Evolutionary conservation across 2,329 filamentous ascomycete species (phyloP), one percentile per base, ranked within the genome.

Genomic region (Diaporthe vexans): DNA sequence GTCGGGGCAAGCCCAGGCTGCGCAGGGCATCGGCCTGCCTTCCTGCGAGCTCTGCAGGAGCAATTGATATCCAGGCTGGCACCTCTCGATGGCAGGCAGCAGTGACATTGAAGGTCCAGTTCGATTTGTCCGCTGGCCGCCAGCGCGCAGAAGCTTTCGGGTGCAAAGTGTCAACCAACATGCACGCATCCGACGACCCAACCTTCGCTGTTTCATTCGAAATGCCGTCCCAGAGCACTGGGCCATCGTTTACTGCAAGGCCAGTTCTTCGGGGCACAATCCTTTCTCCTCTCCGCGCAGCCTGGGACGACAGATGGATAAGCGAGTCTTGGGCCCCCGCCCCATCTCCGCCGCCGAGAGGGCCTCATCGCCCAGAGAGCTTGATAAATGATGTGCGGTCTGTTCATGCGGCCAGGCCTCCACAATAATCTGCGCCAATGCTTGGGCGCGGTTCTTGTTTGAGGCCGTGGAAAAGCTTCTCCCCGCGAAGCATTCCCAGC

Each of bases 371-470:
- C 63, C 63, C 46, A 68, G 63, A 68, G 63, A 68, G 63, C 63
- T 68, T 68, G 63, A 26, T 54, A 54, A 7, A 46, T 26, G 21
- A 67, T 67, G 26, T 37, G 21, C 29, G 61, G 61, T 67, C 61
- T 52, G 61, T 52, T 13, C 61, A 52, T 37, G 61, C 21, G 61
- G 61, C 61, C 46, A 35, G 46, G 29, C 46, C 63, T 52, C 63
- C 63, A 68, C 63, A 37, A 24, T 40, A 68, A 54, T 29, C 63
- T 68, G 63, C 63, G 63, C 63, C 63, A 68, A 68, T 68, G 63
- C 63, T 68, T 68, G 63, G 63, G 63, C 10, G 33, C 48, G 10
- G 48, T 35, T 33, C 48, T 54, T 51, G 63, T 68, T 46, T 13
- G 19, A 68, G 48, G n/a, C 48, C 33, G 48, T n/a, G 48, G 10